Evolutionary conservation across 345 rosid species (phyloP), one percentile per base, ranked within the genome.

Genomic region (Raphanus sativus): DNA sequence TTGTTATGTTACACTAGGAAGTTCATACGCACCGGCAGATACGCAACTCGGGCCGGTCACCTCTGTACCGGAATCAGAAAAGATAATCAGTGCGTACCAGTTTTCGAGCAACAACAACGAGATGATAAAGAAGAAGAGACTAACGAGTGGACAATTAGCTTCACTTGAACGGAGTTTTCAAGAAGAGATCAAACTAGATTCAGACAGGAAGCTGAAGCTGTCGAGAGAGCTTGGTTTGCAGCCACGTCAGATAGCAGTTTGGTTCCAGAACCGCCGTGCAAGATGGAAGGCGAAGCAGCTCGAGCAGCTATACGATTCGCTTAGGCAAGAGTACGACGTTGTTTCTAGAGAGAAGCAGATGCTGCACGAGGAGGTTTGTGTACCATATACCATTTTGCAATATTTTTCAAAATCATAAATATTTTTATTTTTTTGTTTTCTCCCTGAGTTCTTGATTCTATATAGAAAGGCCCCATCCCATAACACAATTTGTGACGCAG

Each of bases 191-290:
- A 94, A 94, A 86, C 42, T 93, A 72, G 98, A 93, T 26, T 94
- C 98, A 33, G 94, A 90, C 40, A 72, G 94, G 83, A 91, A 93
- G 67, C 82, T 90, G 85, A 89, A 84, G 86, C 86, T 94, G 50
- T 90, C 98, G 5, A 82, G 88, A 26, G 97, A 94, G 52, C 89
- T 94, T 28, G 97, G 97, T 70, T 81, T 91, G 16, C 96, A 91
- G 81, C 98, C 97, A 8, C 85, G 98, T 67, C 98, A 94, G 83
- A 85, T 91, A 58, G 96, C 97, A 8, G 91, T 94, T 55, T 94
- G 98, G 98, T 93, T 93, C 81, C 98, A 91, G 59, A 91, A 90
- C 81, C 85, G 92, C 38, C 90, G 97, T 13, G 94, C 97, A 29
- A 68, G 97, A 15, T 91, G 97, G 98, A 94, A 91, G 76, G 82